Conservation (phyloP, 108 stramenopile genomes). For the Aurantiochytrium sp. region DNA sequence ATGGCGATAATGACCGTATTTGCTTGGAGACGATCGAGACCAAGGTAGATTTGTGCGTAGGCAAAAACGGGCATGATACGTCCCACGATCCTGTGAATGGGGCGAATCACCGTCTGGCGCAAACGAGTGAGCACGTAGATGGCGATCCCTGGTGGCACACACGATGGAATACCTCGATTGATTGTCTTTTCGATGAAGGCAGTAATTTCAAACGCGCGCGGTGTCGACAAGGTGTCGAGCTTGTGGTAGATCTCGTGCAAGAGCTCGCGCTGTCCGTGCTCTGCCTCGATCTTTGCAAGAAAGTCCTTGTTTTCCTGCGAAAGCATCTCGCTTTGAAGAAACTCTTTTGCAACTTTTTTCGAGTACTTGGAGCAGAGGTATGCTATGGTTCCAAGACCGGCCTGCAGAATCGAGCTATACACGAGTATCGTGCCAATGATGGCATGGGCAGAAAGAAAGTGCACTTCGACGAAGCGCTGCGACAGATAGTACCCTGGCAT, state of each 20-base stretch:
- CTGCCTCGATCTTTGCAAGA: background rate
- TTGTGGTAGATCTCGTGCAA: background rate
- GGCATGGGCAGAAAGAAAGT: background rate
- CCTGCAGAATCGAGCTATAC: background rate
- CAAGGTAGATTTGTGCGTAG: conserved; percentile 11
- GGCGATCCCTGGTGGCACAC: background rate
- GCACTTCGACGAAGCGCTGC: background rate
- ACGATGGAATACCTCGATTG: background rate
- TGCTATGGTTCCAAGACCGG: background rate
- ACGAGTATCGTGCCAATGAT: background rate
- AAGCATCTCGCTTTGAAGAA: background rate
- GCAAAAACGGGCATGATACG: background rate
- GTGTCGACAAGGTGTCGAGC: background rate
- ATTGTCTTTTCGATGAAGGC: background rate
- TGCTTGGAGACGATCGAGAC: background rate
- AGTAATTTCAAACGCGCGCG: background rate
- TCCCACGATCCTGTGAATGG: background rate
- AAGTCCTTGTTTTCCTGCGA: too few relatives aligned
- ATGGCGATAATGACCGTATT: background rate
- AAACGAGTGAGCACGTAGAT: background rate
- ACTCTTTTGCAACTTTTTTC: background rate
- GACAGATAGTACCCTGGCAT: background rate
- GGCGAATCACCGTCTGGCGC: background rate
- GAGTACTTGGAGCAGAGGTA: background rate
- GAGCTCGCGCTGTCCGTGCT: background rate